Evolutionary conservation across 208 protist species (phyloP), one percentile per base, ranked within the genome.

Genomic region (Leishmania tarentolae): DNA sequence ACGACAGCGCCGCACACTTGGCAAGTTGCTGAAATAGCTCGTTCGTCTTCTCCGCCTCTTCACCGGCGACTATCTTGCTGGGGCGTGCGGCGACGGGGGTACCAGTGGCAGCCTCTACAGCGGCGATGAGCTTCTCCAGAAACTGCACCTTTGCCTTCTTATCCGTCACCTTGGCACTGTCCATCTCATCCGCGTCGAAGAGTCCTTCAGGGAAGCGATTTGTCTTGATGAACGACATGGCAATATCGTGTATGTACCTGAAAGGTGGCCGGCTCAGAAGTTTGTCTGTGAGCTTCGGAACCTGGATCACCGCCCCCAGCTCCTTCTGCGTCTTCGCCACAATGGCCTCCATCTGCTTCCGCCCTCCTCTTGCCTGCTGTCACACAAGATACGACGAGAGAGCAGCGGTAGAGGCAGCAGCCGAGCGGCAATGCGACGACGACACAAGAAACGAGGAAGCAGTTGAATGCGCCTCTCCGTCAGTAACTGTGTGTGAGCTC

Each of bases 261-360:
- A 98, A 98, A 1, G 96, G 96, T 8, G 96, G 96, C 42, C 88
- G 88, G 56, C 80, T 80, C 37, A 98, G 92, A 9, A 96, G 91
- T 80, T 98, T 98, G 44, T 98, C 96, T 42, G 93, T 92, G 24
- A 98, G 88, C 83, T 97, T 96, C 3, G 96, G 96, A 8, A 88
- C 47, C 31, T 88, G 82, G 56, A 97, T 94, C 72, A 96, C 78
- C 37, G 92, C 88, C 37, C 94, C 94, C 15, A 97, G 86, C 83
- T 95, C 92, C 50, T 83, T 84, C 72, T 93, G 88, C 35, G 94
- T 97, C 76, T 95, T 93, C 77, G 94, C 91, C 50, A 95, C 88
- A 65, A 86, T 88, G 19, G 87, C 90, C 40, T 88, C 82, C 88
- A 91, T 89, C 31, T 57, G 31, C 31, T n/a, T 13, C 40, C 21